Base-by-base conservation (phyloP, 2,329 filamentous ascomycete species). In the Xylariomycetidae sp. region DNA sequence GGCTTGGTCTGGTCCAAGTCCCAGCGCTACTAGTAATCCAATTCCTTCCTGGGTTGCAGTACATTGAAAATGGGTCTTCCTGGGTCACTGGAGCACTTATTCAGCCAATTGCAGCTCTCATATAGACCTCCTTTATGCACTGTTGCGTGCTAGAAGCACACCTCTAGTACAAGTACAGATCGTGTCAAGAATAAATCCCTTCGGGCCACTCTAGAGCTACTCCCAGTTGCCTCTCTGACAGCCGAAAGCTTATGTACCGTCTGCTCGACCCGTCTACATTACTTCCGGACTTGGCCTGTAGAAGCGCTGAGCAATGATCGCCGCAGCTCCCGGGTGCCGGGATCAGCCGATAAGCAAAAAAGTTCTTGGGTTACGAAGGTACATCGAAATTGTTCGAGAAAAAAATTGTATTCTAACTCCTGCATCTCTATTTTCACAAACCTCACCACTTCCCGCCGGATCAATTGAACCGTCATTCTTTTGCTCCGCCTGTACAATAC, bases 401-500 rank as follows among this genome's bases (percentile, higher is more conserved):
- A 23, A 23, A 23, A 23, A 23, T 8, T 23, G n/a, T 23, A 8
- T 8, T 8, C n/a, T 23, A 23, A 23, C 20, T 8, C 20, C n/a
- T 23, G 8, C 20, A 8, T 23, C n/a, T 23, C 8, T 23, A n/a
- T n/a, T n/a, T 25, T 31, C 26, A 35, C 34, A 22, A 33, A 16
- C 34, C 28, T 27, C 12, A 12, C 33, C 34, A 25, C 33, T 16
- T 27, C 27, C 27, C 14, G 29, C 30, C 36, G 18, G 27, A 44
- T 35, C 38, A 41, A 48, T 50, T 45, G 49, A 40, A 39, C 44
- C 48, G 41, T 36, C 45, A 32, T 46, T 52, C 44, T 33, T 46
- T 53, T 42, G 31, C 36, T 42, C 35, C 28, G 30, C 30, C 44
- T 57, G 53, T 57, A 57, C 40, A 45, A 51, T 54, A 54, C 38